These are phyloP conservation scores for Sclerotinia trifoliorum DNA, from an alignment of 2,329 filamentous ascomycete species.

Conservation along the genomic window DNA sequence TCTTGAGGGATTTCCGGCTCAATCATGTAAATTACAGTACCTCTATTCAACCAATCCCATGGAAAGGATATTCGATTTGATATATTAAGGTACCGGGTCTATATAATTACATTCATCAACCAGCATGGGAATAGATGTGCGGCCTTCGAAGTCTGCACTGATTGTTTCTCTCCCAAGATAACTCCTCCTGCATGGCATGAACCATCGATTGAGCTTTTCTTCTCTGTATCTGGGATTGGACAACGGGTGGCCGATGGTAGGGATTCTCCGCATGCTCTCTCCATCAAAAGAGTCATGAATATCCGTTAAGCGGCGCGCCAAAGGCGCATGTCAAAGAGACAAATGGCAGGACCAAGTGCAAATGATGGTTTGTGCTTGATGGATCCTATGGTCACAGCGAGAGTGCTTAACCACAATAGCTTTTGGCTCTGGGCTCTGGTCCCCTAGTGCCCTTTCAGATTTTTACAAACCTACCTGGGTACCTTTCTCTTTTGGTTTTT, in stretches of 20 bases:
- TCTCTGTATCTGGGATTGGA: neutral
- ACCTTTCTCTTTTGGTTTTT: neutral
- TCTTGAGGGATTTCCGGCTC: too few species aligned
- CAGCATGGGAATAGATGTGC: neutral
- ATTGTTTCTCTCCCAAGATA: neutral
- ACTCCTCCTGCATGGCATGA: neutral
- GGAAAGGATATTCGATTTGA: too few species aligned
- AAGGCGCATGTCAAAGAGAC: neutral
- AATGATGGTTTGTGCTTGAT: neutral
- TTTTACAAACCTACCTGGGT: neutral
- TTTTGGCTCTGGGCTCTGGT: neutral
- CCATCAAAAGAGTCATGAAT: neutral
- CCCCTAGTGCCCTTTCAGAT: neutral
- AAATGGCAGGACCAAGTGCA: conserved; percentile 1
- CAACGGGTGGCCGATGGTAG: neutral
- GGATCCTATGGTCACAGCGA: conserved; percentile 5
- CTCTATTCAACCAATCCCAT: too few species aligned
- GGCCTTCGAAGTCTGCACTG: neutral
- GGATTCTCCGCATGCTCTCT: conserved; percentile 7
- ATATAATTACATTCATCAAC: neutral
- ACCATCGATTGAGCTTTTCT: neutral
- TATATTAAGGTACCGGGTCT: neutral
- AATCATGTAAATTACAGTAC: too few species aligned
- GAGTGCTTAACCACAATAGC: conserved; percentile 3
- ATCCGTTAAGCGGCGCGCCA: neutral